Conservation (phyloP, 495 filamentous ascomycete genomes). For the Hypoxylon crocopeplum region DNA sequence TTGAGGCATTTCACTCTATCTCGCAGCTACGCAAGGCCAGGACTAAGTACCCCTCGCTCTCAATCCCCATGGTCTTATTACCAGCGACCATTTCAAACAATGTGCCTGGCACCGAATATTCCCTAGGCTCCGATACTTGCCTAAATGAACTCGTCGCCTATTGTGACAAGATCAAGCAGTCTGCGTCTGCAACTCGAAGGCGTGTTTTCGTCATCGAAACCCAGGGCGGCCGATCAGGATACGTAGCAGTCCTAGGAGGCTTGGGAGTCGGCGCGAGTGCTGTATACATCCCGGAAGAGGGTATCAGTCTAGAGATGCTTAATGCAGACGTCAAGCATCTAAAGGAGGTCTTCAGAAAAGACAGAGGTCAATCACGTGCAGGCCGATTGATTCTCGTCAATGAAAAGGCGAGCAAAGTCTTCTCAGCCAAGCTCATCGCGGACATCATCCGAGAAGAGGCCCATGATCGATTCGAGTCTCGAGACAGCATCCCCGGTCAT, state of each 20-base stretch:
- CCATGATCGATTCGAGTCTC: slow-evolving; percentile 89
- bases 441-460: slow-evolving; percentile 96
- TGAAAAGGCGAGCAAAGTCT: slow-evolving; percentile 87
- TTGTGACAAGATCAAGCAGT: slow-evolving; percentile 97
- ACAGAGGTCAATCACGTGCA: slow-evolving; percentile 87
- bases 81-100: slow-evolving; percentile 99
- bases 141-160: slow-evolving; percentile 95
- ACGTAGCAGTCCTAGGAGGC: slow-evolving; percentile 89
- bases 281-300: slow-evolving; percentile 97
- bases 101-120: slow-evolving; percentile 97
- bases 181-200: slow-evolving; percentile 87
- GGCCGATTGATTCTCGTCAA: slow-evolving; percentile 95
- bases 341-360: slow-evolving; percentile 80
- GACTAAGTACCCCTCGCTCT: slow-evolving; percentile 78
- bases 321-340: slow-evolving; percentile 89
- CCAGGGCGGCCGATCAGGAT: slow-evolving; percentile 93
- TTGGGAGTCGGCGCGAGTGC: slow-evolving; percentile 90
- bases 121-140: slow-evolving; percentile 94
- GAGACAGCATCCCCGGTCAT: slow-evolving; percentile 91
- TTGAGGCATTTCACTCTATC: slow-evolving; percentile 94
- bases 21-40: slow-evolving; percentile 83
- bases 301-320: slow-evolving; percentile 92
- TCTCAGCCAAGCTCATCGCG: slow-evolving; percentile 90
- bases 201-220: slow-evolving; percentile 98
- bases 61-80: slow-evolving; percentile 89